A percentile compares a stretch with the other conserved stretches of the same genome.
Conservation (phyloP, 1,139 yeast genomes). For the Hyphopichia khmerensis region DNA sequence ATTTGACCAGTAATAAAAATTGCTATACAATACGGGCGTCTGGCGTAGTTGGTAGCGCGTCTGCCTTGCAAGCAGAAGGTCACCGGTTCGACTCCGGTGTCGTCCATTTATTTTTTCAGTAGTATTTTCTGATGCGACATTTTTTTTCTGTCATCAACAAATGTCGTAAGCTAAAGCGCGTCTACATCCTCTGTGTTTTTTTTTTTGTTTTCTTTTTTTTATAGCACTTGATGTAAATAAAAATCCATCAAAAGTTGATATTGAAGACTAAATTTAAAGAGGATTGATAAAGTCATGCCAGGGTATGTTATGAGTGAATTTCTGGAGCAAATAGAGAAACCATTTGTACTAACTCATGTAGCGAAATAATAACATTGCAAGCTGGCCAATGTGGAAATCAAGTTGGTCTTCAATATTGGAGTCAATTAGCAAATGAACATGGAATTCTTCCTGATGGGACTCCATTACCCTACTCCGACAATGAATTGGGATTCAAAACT, state of each 20-base stretch:
- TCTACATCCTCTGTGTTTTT: too few relatives aligned
- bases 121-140: not conserved
- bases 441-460: constrained; percentile 80
- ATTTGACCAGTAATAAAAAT: too few relatives aligned
- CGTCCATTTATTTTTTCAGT: constrained; percentile 44
- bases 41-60: constrained; percentile 76
- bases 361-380: constrained; percentile 44
- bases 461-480: constrained; percentile 22
- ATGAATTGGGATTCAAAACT: constrained; percentile 13
- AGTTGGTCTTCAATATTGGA: constrained; percentile 92
- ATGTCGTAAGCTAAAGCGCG: not conserved
- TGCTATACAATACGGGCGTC: constrained; percentile 46
- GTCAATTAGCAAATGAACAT: constrained; percentile 83
- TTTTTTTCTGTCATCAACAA: too few relatives aligned
- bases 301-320: constrained; percentile 5
- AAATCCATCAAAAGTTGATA: too few relatives aligned
- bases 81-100: constrained; percentile 68
- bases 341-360: constrained; percentile 34
- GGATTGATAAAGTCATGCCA: constrained; percentile 2
- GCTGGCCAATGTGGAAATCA: constrained; percentile 96
- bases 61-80: constrained; percentile 67
- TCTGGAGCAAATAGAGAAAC: not conserved
- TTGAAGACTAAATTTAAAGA: too few relatives aligned
- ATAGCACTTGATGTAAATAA: not conserved
- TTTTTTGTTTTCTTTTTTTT: not conserved